Percentiles rank a stretch among this genome's conserved stretches.
Evolutionary conservation across 176 grass and related monocot species (phyloP).

Genomic region (Canna indica): DNA sequence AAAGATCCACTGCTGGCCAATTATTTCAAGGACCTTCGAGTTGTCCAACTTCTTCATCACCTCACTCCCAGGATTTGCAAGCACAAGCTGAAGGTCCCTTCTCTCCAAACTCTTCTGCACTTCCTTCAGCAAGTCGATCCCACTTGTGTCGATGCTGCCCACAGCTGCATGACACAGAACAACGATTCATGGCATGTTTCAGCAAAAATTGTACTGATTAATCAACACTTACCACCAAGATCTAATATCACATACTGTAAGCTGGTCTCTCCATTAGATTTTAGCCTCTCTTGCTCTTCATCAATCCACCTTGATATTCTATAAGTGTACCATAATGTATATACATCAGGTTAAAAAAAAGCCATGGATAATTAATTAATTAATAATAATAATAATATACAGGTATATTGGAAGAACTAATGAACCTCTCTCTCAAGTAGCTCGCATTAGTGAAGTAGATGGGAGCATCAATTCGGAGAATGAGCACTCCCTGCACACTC

Average conservation of each 20-base stretch:
- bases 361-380: too few species aligned
- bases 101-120: conserved; percentile 36
- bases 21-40: conserved; percentile 46
- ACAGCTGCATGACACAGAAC: conserved; percentile 38
- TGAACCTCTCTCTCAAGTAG: conserved; percentile 86
- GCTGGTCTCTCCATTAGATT: conserved; percentile 41
- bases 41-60: conserved; percentile 69
- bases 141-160: conserved; percentile 58
- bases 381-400: too few species aligned
- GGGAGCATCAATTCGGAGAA: conserved; percentile 68
- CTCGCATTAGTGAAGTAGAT: conserved; percentile 85
- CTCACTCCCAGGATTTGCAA: conserved; percentile 81
- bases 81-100: conserved; percentile 58
- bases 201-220: not conserved
- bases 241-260: conserved; percentile 80
- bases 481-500: conserved; percentile 53
- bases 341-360: not conserved
- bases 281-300: conserved; percentile 57
- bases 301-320: conserved; percentile 81
- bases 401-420: too few species aligned
- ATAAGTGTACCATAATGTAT: not conserved
- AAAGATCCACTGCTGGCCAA: conserved; percentile 72
- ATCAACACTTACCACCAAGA: conserved; percentile 54
- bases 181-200: conserved; percentile 8
- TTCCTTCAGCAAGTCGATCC: conserved; percentile 52